phyloP scores from a whole-genome alignment of 169 alveolate species.

The Plasmodium gonderi region DNA sequence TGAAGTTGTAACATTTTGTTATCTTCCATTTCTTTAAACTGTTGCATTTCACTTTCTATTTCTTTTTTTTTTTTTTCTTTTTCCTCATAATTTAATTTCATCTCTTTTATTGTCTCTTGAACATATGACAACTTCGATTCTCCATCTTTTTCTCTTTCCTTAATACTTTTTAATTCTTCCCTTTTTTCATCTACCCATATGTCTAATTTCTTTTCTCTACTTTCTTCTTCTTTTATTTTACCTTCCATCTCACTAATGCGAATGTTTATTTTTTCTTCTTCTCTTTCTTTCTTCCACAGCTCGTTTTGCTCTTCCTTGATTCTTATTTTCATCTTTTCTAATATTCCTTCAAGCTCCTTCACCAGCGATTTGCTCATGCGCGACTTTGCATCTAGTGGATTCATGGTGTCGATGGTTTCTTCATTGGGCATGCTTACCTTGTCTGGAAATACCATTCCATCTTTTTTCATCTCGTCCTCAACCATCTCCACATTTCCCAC shows the following conservation, averaged over 20 bases:
- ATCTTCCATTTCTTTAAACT: not conserved
- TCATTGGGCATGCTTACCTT: not conserved
- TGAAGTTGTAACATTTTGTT: conserved; percentile 19
- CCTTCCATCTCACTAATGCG: conserved; percentile 55
- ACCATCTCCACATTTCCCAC: too few relatives aligned
- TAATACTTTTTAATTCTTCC: not conserved
- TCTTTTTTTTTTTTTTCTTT: not conserved
- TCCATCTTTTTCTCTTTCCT: not conserved
- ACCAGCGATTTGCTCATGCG: not conserved
- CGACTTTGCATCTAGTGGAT: not conserved
- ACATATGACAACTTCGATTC: not conserved
- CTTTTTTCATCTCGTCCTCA: too few relatives aligned
- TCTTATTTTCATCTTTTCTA: conserved; percentile 34
- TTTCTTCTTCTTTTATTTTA: conserved; percentile 36
- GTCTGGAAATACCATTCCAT: too few relatives aligned
- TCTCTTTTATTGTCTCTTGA: not conserved
- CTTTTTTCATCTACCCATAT: not conserved
- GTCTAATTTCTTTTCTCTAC: conserved; percentile 33
- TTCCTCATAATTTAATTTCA: not conserved
- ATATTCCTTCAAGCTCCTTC: not conserved
- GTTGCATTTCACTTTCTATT: not conserved
- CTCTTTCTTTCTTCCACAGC: conserved; percentile 76
- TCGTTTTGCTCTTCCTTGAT: conserved; percentile 84
- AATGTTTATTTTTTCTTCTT: conserved; percentile 74
- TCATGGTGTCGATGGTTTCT: not conserved